phyloP scores from a whole-genome alignment of 2,329 filamentous ascomycete genomes.

The Zalaria sp. region DNA sequence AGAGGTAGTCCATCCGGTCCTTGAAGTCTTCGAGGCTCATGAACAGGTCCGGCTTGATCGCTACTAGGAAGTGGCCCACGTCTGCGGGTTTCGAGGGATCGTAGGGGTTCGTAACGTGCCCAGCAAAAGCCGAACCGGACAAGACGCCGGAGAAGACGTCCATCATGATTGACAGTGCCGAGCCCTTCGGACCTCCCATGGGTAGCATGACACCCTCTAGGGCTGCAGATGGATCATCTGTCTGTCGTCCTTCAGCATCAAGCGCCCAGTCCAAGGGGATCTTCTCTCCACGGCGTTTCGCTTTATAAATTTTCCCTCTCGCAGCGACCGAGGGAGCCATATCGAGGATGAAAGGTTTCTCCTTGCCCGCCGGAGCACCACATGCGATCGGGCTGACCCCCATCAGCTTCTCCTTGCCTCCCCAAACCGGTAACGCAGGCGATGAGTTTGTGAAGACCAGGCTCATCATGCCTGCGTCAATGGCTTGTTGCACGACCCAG shows the following conservation, averaged over 20 bases:
- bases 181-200: constrained; percentile 75
- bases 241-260: constrained; percentile 46
- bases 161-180: constrained; percentile 70
- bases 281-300: constrained; percentile 47
- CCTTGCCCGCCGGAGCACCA: constrained; percentile 50
- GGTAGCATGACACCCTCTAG: constrained; percentile 70
- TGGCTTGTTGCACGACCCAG: constrained; percentile 60
- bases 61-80: constrained; percentile 22
- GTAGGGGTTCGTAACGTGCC: constrained; percentile 63
- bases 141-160: constrained; percentile 73
- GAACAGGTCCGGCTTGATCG: constrained; percentile 22
- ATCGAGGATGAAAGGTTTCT: constrained; percentile 52
- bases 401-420: constrained; percentile 50
- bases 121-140: constrained; percentile 65
- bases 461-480: constrained; percentile 50
- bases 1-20: constrained; percentile 41
- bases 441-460: constrained; percentile 45
- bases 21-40: constrained; percentile 18
- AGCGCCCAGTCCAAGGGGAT: constrained; percentile 60
- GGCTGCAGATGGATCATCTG: constrained; percentile 50
- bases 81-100: constrained; percentile 38
- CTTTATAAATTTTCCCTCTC: constrained; percentile 55
- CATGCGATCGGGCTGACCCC: constrained; percentile 61
- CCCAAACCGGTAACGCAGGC: constrained; percentile 56
- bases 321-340: constrained; percentile 57